These are phyloP conservation scores for Phaeoacremonium minimum DNA, from an alignment of 2,329 filamentous ascomycete species.

Conservation along the genomic window DNA sequence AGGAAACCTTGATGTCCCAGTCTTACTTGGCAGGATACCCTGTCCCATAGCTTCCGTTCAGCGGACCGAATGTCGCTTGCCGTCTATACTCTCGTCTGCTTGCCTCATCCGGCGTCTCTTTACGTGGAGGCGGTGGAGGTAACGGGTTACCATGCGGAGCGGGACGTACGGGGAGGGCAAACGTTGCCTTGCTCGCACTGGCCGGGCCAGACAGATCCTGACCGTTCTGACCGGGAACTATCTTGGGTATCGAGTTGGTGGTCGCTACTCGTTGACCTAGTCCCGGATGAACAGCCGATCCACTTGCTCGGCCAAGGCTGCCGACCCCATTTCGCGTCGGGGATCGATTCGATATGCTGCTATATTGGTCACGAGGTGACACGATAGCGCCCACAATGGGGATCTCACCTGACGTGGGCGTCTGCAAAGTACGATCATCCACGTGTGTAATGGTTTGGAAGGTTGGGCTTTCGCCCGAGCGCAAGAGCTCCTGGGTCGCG, in stretches of 20 bases:
- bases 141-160: conserved; percentile 55
- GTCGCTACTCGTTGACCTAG: conserved; percentile 47
- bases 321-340: conserved; percentile 38
- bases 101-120: conserved; percentile 49
- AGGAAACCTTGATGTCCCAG: no score
- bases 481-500: conserved; percentile 70
- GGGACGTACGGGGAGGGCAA: conserved; percentile 61
- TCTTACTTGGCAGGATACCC: conserved; percentile 24
- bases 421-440: conserved; percentile 44
- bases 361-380: conserved; percentile 46
- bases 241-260: conserved; percentile 48
- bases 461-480: conserved; percentile 57
- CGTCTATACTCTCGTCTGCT: conserved; percentile 38
- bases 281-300: conserved; percentile 43
- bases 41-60: no score
- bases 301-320: conserved; percentile 40
- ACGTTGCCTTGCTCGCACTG: conserved; percentile 45
- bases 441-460: conserved; percentile 33
- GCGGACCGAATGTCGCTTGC: conserved; percentile 48
- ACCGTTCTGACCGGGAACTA: conserved; percentile 18
- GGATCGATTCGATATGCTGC: conserved; percentile 41
- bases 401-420: conserved; percentile 70
- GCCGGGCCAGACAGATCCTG: conserved; percentile 26
- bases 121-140: conserved; percentile 56
- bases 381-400: conserved; percentile 58